Evolutionary conservation across 306 rosid genomes (phyloP).

Genomic region (Vicia sativa): DNA sequence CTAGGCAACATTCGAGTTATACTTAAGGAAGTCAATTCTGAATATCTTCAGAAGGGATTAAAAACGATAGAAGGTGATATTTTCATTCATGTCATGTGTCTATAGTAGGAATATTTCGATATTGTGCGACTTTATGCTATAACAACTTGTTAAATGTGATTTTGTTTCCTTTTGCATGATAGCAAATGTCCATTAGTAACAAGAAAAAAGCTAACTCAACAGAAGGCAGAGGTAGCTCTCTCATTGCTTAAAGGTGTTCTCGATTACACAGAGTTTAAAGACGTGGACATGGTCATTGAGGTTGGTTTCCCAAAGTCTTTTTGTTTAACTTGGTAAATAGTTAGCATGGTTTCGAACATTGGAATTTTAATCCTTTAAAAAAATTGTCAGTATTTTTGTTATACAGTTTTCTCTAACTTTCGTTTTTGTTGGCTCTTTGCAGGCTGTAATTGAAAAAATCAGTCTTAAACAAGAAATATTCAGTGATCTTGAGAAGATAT

Average conservation of each 20-base stretch:
- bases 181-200: slow-evolving; percentile 75
- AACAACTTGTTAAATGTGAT: not conserved
- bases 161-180: slow-evolving; percentile 42
- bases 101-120: slow-evolving; percentile 12
- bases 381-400: too few species aligned
- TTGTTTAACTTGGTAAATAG: slow-evolving; percentile 1
- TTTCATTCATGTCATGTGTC: not conserved
- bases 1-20: slow-evolving; percentile 71
- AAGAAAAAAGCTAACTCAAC: slow-evolving; percentile 69
- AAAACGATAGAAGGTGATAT: slow-evolving; percentile 74
- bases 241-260: slow-evolving; percentile 79
- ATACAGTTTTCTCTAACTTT: too few species aligned
- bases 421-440: too few species aligned
- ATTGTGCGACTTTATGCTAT: slow-evolving; percentile 6
- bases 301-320: slow-evolving; percentile 46
- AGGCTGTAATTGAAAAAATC: slow-evolving; percentile 90
- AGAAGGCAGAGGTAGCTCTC: slow-evolving; percentile 66
- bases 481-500: slow-evolving; percentile 80
- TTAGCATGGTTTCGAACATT: slow-evolving; percentile 19
- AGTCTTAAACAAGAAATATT: slow-evolving; percentile 85
- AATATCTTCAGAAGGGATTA: slow-evolving; percentile 76
- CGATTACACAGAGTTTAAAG: slow-evolving; percentile 81
- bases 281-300: slow-evolving; percentile 95
- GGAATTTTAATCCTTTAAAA: slow-evolving; percentile 22
- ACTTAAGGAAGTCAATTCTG: slow-evolving; percentile 86